A percentile compares a stretch with the other conserved stretches of the same genome.
phyloP scores from a whole-genome alignment of 1,284 basidiomycete species.

The Marasmius oreades region DNA sequence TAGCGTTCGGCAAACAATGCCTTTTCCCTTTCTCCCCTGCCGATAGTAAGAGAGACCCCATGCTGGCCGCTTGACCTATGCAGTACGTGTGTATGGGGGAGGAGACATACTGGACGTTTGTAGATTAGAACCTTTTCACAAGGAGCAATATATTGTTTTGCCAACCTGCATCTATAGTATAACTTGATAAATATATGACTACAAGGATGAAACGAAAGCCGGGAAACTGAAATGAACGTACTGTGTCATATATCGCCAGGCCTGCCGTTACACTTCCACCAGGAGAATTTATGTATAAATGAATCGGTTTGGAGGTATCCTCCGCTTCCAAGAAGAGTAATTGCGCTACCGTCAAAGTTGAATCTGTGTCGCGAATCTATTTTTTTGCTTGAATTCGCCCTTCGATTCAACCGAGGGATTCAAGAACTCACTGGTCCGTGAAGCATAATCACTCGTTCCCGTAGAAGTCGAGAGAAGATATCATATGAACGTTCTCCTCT shows the following conservation, averaged over 20 bases:
- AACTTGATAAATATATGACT: not conserved
- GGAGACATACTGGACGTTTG: conserved; percentile 71
- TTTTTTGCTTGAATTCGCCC: not conserved
- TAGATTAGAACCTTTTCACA: conserved; percentile 9
- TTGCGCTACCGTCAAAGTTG: conserved; percentile 84
- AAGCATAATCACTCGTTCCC: conserved; percentile 92
- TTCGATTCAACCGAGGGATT: conserved; percentile 10
- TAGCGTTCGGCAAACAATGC: conserved; percentile 86
- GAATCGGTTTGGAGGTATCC: conserved; percentile 87
- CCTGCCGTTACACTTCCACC: conserved; percentile 93
- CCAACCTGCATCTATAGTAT: conserved; percentile 69
- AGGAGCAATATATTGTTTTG: conserved; percentile 6
- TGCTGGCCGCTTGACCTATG: conserved; percentile 88
- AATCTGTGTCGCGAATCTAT: conserved; percentile 84
- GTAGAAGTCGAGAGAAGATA: conserved; percentile 86
- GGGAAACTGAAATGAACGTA: conserved; percentile 28
- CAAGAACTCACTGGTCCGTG: conserved; percentile 72
- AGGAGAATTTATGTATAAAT: conserved; percentile 92
- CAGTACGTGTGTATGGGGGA: conserved; percentile 94
- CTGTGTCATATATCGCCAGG: conserved; percentile 93
- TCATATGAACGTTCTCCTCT: conserved; percentile 93
- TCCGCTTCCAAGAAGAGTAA: conserved; percentile 93
- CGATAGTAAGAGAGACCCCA: conserved; percentile 88
- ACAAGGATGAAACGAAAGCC: not conserved
- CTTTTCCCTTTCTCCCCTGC: conserved; percentile 87